A percentile compares a stretch with the other conserved stretches of the same genome.
Evolutionary conservation across 2,329 filamentous ascomycete species (phyloP).

Genomic region (Colletotrichum horii): DNA sequence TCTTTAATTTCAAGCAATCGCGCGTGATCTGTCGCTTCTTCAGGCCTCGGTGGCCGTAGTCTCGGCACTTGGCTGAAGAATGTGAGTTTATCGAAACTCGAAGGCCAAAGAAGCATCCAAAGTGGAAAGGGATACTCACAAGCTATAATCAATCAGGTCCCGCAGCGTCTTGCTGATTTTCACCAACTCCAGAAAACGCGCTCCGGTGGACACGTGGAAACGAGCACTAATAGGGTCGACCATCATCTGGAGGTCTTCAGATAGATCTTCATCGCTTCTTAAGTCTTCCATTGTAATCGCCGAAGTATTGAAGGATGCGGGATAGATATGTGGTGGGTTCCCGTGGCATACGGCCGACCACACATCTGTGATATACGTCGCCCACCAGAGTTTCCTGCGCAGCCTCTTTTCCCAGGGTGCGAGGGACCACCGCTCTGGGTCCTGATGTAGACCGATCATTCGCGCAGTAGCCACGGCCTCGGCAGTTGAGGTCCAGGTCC

Average conservation of each 20-base stretch:
- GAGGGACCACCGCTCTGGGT: constrained; percentile 46
- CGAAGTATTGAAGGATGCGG: constrained; percentile 44
- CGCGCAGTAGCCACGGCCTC: constrained; percentile 50
- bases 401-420: constrained; percentile 46
- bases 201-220: constrained; percentile 39
- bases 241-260: constrained; percentile 35
- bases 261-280: constrained; percentile 46
- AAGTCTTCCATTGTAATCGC: constrained; percentile 46
- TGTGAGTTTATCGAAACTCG: neutral
- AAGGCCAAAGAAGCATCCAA: neutral
- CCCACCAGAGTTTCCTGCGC: constrained; percentile 52
- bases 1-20: constrained; percentile 30
- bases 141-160: constrained; percentile 37
- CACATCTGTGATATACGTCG: constrained; percentile 43
- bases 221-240: constrained; percentile 35
- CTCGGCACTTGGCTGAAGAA: constrained; percentile 29
- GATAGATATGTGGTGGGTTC: constrained; percentile 49
- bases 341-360: constrained; percentile 53
- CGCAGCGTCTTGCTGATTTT: constrained; percentile 35
- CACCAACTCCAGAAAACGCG: constrained; percentile 41
- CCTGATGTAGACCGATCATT: constrained; percentile 50
- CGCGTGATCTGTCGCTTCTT: constrained; percentile 19
- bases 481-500: constrained; percentile 47
- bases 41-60: constrained; percentile 17
- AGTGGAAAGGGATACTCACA: constrained; percentile 26